Conservation (phyloP, 257 asterid genomes). For the Solanum neorickii region DNA sequence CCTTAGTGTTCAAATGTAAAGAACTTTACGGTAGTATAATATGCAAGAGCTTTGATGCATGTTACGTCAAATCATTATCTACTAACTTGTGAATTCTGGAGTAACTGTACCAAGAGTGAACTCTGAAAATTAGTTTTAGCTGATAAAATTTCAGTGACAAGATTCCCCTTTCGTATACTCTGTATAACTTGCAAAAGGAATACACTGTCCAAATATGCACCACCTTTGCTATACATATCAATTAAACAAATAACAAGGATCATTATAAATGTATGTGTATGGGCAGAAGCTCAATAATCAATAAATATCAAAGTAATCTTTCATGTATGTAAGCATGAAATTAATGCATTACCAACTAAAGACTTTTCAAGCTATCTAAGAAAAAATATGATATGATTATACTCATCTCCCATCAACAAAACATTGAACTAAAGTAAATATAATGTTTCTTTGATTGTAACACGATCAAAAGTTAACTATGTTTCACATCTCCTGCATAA, state of each 20-base stretch:
- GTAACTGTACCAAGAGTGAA: too few relatives aligned
- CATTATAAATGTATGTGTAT: background rate
- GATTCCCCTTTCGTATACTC: background rate
- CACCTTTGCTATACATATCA: background rate
- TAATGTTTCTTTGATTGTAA: background rate
- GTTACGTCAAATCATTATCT: too few relatives aligned
- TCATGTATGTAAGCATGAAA: background rate
- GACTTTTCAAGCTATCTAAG: background rate
- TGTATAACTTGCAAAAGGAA: background rate
- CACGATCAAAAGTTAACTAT: too few relatives aligned
- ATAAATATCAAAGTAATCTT: slow-evolving; percentile 7
- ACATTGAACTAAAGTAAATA: background rate
- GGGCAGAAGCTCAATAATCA: background rate
- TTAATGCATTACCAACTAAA: background rate
- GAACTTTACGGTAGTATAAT: too few relatives aligned
- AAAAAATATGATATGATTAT: background rate
- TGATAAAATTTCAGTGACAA: background rate
- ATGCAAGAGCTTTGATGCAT: too few relatives aligned
- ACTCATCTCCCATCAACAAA: background rate
- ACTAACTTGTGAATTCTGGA: too few relatives aligned
- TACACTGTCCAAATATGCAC: background rate
- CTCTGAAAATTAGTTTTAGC: background rate
- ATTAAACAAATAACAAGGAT: background rate
- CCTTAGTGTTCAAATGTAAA: background rate
- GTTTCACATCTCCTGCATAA: too few relatives aligned